These are phyloP conservation scores for Gynandropsis gynandra DNA, from an alignment of 345 rosid species.

Conservation along the genomic window DNA sequence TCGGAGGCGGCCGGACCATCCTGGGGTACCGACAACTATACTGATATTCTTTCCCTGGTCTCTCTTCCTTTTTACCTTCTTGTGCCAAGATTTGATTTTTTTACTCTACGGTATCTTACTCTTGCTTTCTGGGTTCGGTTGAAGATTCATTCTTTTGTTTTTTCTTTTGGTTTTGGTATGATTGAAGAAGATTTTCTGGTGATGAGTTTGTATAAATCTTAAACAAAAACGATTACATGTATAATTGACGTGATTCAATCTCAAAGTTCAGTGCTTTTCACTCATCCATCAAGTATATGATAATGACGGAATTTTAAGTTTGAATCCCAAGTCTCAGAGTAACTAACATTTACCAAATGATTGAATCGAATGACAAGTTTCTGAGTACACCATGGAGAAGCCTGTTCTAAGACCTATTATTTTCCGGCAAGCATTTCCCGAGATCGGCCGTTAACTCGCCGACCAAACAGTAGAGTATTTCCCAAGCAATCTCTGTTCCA, in stretches of 20 bases:
- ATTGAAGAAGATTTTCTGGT: neutral
- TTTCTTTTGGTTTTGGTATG: constrained; percentile 6
- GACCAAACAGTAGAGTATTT: constrained; percentile 45
- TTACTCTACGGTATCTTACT: neutral
- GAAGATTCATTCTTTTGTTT: constrained; percentile 2
- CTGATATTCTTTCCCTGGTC: constrained; percentile 15
- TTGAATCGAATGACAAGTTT: constrained; percentile 4
- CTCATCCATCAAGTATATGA: no score
- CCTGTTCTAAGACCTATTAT: neutral
- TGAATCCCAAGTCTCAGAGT: no score
- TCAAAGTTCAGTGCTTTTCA: no score
- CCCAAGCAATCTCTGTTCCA: constrained; percentile 48
- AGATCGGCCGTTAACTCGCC: constrained; percentile 54
- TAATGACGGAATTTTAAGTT: no score
- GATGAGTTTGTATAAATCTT: neutral
- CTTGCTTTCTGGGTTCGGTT: neutral
- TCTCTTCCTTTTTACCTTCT: neutral
- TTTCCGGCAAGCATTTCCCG: constrained; percentile 11
- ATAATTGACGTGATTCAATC: neutral
- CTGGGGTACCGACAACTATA: constrained; percentile 40
- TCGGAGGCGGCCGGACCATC: constrained; percentile 30
- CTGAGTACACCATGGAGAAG: neutral
- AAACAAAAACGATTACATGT: neutral
- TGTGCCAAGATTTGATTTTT: constrained; percentile 7
- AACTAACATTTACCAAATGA: no score